Evolutionary conservation across 495 filamentous ascomycete genomes (phyloP), one percentile per base, ranked within the genome.

Genomic region (Emericellopsis terricola): DNA sequence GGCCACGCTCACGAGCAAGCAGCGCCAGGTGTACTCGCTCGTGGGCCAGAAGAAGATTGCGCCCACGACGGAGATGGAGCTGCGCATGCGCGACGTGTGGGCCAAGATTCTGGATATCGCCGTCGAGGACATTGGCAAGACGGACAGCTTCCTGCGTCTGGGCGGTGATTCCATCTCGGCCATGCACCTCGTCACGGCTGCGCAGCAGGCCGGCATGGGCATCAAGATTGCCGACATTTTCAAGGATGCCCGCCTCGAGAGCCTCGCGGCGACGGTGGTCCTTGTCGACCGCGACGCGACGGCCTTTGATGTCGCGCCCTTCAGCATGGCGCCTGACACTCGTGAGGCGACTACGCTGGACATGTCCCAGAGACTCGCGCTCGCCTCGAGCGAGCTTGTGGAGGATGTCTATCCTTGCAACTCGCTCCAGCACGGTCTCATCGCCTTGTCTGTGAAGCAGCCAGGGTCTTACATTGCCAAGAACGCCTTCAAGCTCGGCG

Each of bases 91-190:
- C 19, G 34, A 37, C 7, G 45, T 63, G 16, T 65, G 60, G 60
- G 56, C 59, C 3, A 42, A 43, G 11, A 50, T 63, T 3, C 46
- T 65, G 5, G 49, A 41, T 1, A 34, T 59, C 11, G 49, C 59
- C 14, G 47, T 51, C 28, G 43, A 43, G 5, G 42, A 42, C 10
- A 62, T 65, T 19, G 48, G 48, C 2, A 45, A 56, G 2, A 37
- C 46, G 2, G 60, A 63, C 23, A 52, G 51, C 16, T 65, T 65
- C 36, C 46, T 64, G 39, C 40, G 50, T 8, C 39, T 59, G n/a
- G 60, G 62, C 0, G 62, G 62, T 16, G 58, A 65, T 26, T 47
- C 45, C 8, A 48, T 63, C n/a, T 18, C 53, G 8, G 58, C 54
- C 2, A 50, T 53, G 11, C 48, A 59, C 19, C 37, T 65, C 18